A percentile compares a stretch with the other conserved stretches of the same genome.
phyloP scores from a whole-genome alignment of 257 asterid species.

The Solanum bulbocastanum region DNA sequence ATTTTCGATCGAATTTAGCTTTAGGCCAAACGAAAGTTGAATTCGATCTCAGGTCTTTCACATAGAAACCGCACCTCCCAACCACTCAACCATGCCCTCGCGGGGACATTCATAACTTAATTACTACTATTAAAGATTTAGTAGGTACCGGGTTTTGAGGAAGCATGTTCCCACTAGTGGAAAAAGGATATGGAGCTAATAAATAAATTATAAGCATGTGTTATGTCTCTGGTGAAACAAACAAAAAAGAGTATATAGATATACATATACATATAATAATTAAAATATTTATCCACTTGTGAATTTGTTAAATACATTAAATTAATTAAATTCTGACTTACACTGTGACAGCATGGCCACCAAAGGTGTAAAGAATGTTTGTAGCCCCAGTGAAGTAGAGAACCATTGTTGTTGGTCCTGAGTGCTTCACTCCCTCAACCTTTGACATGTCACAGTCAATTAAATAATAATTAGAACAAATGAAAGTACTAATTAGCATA shows the following conservation, averaged over 20 bases:
- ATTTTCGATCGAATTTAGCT: no score
- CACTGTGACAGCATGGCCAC: conserved; percentile 95
- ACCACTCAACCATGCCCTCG: background rate
- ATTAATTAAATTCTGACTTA: conserved; percentile 10
- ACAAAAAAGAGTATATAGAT: background rate
- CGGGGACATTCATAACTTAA: background rate
- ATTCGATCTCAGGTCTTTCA: no score
- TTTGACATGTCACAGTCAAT: conserved; percentile 10
- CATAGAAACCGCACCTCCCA: background rate
- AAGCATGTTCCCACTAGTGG: conserved; percentile 21
- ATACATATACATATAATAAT: background rate
- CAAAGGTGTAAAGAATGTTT: conserved; percentile 82
- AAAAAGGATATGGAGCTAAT: conserved; percentile 9
- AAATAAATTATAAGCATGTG: conserved; percentile 5
- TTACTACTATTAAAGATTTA: background rate
- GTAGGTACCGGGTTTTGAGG: conserved; percentile 21
- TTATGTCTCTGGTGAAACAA: background rate
- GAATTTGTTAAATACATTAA: background rate
- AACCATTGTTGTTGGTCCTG: conserved; percentile 72
- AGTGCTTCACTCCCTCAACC: conserved; percentile 75
- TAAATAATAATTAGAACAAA: background rate
- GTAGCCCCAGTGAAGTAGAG: conserved; percentile 91
- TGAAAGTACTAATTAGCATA: background rate
- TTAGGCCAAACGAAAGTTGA: background rate
- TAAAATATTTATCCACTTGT: background rate